A percentile compares a stretch with the other conserved stretches of the same genome.
These are phyloP conservation scores for Nicotiana undulata DNA, from an alignment of 257 asterid species.

Conservation along the genomic window DNA sequence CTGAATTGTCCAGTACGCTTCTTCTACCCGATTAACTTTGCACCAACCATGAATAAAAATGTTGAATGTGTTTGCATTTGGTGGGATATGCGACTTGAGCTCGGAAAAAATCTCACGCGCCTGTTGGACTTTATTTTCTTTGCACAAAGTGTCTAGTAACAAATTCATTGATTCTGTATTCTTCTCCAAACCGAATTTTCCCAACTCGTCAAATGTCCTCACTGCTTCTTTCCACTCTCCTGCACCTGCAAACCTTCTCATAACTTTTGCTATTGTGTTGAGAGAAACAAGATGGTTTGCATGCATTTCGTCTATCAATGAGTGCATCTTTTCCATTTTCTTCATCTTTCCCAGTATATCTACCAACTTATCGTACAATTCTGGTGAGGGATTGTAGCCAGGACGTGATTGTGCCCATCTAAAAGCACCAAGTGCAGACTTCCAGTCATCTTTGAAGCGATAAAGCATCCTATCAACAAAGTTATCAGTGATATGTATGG, in stretches of 20 bases:
- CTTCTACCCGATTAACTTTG: slow-evolving; percentile 70
- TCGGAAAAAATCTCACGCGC: slow-evolving; percentile 56
- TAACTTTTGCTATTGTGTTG: slow-evolving; percentile 53
- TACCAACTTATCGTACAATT: slow-evolving; percentile 57
- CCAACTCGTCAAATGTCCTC: slow-evolving; percentile 50
- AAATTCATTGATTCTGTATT: slow-evolving; percentile 68
- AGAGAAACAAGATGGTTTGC: slow-evolving; percentile 32
- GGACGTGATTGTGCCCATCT: slow-evolving; percentile 62
- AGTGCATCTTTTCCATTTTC: slow-evolving; percentile 65
- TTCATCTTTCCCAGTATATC: slow-evolving; percentile 76
- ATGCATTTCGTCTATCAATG: slow-evolving; percentile 44
- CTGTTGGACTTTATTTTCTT: slow-evolving; percentile 53
- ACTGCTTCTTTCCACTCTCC: slow-evolving; percentile 75
- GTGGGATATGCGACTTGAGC: slow-evolving; percentile 52
- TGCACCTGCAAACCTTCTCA: slow-evolving; percentile 80
- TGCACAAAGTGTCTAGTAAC: slow-evolving; percentile 74
- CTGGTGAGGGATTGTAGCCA: slow-evolving; percentile 40
- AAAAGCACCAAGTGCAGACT: slow-evolving; percentile 66
- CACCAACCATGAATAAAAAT: slow-evolving; percentile 88
- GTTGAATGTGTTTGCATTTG: slow-evolving; percentile 68
- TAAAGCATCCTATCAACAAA: slow-evolving; percentile 46
- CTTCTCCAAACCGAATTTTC: slow-evolving; percentile 51
- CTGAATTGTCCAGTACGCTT: slow-evolving; percentile 87
- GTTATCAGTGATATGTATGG: slow-evolving; percentile 32
- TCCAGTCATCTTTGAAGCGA: slow-evolving; percentile 88